Percentiles rank a stretch among this genome's conserved stretches.
These are phyloP conservation scores for Chloromonas sp. DNA, from an alignment of 163 green algal genomes.

Conservation along the genomic window DNA sequence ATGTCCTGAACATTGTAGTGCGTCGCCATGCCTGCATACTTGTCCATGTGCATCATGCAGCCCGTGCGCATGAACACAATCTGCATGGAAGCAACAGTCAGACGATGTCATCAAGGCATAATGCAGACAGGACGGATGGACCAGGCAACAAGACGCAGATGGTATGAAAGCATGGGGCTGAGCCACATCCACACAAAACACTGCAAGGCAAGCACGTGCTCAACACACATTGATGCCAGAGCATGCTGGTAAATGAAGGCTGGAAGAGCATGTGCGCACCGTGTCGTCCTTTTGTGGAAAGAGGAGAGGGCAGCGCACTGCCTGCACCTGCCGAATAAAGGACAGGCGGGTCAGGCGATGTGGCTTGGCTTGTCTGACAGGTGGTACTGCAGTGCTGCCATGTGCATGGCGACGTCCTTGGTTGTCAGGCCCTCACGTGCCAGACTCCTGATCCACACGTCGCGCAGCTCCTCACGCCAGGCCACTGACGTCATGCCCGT, in stretches of 20 bases:
- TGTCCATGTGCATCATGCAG: constrained; percentile 56
- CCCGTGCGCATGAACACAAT: constrained; percentile 46
- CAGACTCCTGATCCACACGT: constrained; percentile 42
- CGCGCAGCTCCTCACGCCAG: constrained; percentile 28
- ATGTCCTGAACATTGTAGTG: constrained; percentile 9
- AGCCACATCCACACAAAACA: too few relatives aligned
- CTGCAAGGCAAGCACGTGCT: too few relatives aligned
- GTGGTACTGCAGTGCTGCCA: constrained; percentile 46
- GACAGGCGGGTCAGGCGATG: constrained; percentile 12
- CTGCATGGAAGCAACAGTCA: neutral
- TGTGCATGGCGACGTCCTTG: constrained; percentile 40
- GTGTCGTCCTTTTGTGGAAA: constrained; percentile 51
- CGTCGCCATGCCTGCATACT: constrained; percentile 33
- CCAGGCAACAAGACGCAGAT: too few relatives aligned
- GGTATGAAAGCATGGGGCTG: too few relatives aligned
- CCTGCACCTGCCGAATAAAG: constrained; percentile 21
- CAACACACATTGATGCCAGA: too few relatives aligned
- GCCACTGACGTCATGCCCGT: neutral
- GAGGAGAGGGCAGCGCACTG: constrained; percentile 50
- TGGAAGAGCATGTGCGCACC: constrained; percentile 20
- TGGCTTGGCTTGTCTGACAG: neutral
- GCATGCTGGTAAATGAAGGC: too few relatives aligned
- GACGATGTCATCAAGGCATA: too few relatives aligned
- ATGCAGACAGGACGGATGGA: too few relatives aligned
- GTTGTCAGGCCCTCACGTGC: constrained; percentile 6